Percentiles rank a stretch among this genome's conserved stretches.
phyloP scores from a whole-genome alignment of 371 early-diverging fungal species.

The Chytridiales sp. region DNA sequence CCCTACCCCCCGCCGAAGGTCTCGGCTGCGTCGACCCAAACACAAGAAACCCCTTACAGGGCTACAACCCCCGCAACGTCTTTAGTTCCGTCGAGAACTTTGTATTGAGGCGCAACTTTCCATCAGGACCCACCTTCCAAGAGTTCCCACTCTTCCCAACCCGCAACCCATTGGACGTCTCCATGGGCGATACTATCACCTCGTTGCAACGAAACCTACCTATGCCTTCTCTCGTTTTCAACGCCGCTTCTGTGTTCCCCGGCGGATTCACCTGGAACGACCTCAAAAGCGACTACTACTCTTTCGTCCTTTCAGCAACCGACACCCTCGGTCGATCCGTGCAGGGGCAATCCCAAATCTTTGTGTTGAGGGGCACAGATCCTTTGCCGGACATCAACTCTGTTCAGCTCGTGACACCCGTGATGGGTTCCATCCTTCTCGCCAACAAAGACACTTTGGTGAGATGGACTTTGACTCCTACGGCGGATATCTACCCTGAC shows the following conservation, averaged over 20 bases:
- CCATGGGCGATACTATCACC: not conserved
- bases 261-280: not conserved
- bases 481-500: not conserved
- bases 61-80: not conserved
- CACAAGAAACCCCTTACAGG: not conserved
- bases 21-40: conserved; percentile 8
- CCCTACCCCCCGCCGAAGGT: not conserved
- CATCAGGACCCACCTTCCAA: not conserved
- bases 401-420: not conserved
- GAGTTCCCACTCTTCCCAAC: not conserved
- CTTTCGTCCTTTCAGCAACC: not conserved
- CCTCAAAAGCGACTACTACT: conserved; percentile 1
- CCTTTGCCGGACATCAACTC: not conserved
- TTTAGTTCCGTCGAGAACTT: not conserved
- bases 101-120: conserved; percentile 1
- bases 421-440: not conserved
- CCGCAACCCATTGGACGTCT: not conserved
- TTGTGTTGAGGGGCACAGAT: not conserved
- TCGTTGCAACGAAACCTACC: not conserved
- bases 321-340: conserved; percentile 4
- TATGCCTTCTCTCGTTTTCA: not conserved
- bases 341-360: not conserved
- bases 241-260: not conserved
- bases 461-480: not conserved
- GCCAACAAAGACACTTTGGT: not conserved